Base-by-base conservation (phyloP, 176 grass and related monocot genomes). In the Chloris gayana region DNA sequence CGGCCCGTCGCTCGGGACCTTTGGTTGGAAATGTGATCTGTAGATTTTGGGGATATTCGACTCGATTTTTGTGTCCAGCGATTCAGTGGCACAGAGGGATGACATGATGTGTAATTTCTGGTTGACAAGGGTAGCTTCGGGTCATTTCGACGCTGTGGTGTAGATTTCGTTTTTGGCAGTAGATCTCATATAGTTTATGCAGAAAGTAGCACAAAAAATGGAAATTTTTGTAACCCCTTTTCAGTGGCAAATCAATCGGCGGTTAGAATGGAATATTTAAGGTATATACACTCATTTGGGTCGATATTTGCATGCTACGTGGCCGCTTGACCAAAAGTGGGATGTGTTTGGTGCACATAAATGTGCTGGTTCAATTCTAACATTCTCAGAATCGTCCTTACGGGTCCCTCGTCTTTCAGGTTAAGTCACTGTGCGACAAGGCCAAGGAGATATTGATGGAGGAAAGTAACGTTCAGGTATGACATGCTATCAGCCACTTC, bases 381-480 rank as follows among this genome's bases (percentile, higher is more conserved):
- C 66, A 83, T 86, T 83, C 71, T 47, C 59, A 26, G 58, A 77
- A 83, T 33, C 45, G 14, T 31, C 32, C 49, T 75, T 66, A 72
- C 10, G 14, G 1, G 9, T 8, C 66, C 77, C 35, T 32, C 72
- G 9, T 82, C 70, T 83, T 88, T 49, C 86, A 98, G 95, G 95
- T 98, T 89, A 91, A 91, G 78, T 79, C 70, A 45, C 81, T 98
- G 26, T 98, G 95, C 53, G 92, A 94, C 69, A 98, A 98, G 86
- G 95, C 92, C 14, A 98, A 98, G 81, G 95, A 98, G 81, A 94
- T 95, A 75, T 81, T 98, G 83, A 98, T 93, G 90, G 88, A 89
- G 85, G 95, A 98, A 87, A 95, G 92, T 81, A 98, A 98, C 62
- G 95, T 98, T 46, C 95, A 97, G 87, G 95, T 98, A 92, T 53